Percentiles rank a stretch among this genome's conserved stretches.
phyloP scores from a whole-genome alignment of 2,329 filamentous ascomycete genomes.

The Diplodia seriata region DNA sequence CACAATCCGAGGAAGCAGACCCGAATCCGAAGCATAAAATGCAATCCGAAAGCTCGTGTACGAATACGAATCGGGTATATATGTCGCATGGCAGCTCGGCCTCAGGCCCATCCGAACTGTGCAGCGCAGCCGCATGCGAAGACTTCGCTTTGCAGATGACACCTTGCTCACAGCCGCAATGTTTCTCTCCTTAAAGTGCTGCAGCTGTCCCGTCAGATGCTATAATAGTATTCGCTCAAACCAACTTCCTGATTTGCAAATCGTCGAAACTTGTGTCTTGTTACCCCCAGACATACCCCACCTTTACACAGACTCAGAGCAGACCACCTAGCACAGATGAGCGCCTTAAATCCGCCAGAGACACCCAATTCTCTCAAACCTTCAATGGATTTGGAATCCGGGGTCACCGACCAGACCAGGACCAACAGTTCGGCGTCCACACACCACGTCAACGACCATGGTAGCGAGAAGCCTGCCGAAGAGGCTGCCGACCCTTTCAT shows the following conservation, averaged over 20 bases:
- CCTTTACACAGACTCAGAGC: not conserved
- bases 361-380: constrained; percentile 18
- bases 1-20: not conserved
- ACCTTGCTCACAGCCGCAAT: not conserved
- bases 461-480: constrained; percentile 7
- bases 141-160: not conserved
- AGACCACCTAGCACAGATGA: not conserved
- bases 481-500: constrained; percentile 23
- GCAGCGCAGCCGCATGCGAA: not conserved
- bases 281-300: not conserved
- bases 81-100: not conserved
- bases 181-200: not conserved
- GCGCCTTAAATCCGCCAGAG: constrained; percentile 3
- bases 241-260: not conserved
- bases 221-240: not conserved
- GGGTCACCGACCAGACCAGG: constrained; percentile 5
- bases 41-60: not conserved
- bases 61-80: not conserved
- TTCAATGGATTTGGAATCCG: constrained; percentile 9
- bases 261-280: not conserved
- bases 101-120: not conserved
- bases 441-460: not conserved
- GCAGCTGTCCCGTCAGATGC: not conserved
- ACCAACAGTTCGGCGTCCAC: constrained; percentile 13
- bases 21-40: not conserved